Conservation (phyloP, 2,329 filamentous ascomycete genomes). For the Pseudogymnoascus sp. region DNA sequence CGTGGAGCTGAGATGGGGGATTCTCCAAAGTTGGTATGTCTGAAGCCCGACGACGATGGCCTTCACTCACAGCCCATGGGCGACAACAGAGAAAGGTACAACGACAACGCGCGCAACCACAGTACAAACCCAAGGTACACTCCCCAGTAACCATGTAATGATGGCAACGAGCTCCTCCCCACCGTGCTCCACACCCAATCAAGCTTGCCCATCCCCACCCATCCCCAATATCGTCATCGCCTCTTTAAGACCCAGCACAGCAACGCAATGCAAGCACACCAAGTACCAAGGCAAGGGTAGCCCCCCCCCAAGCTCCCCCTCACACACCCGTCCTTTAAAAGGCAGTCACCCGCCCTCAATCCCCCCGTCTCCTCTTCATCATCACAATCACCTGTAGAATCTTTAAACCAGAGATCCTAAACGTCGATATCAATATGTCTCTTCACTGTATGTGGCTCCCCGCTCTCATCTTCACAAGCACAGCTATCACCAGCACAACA, state of each 20-base stretch:
- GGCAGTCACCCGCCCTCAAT: neutral
- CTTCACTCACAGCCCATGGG: neutral
- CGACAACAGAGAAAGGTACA: neutral
- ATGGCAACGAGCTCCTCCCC: neutral
- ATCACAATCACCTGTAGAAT: neutral
- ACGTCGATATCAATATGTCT: slow-evolving; percentile 18
- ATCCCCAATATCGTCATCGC: neutral
- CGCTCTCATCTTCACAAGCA: neutral
- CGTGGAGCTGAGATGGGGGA: neutral
- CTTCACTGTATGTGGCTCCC: slow-evolving; percentile 22
- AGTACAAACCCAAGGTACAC: no score
- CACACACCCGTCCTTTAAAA: neutral
- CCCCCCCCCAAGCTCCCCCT: neutral
- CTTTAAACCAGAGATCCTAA: neutral
- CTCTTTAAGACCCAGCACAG: neutral
- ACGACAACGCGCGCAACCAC: no score
- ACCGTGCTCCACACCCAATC: neutral
- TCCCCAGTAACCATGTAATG: neutral
- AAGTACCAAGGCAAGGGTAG: neutral
- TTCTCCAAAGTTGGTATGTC: neutral
- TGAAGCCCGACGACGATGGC: neutral
- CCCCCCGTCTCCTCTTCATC: neutral
- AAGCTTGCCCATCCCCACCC: neutral
- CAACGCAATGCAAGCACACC: neutral
- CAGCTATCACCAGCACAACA: slow-evolving; percentile 17